Base-by-base conservation (phyloP, 1,139 yeast genomes). In the Geotrichum citri-aurantii region DNA sequence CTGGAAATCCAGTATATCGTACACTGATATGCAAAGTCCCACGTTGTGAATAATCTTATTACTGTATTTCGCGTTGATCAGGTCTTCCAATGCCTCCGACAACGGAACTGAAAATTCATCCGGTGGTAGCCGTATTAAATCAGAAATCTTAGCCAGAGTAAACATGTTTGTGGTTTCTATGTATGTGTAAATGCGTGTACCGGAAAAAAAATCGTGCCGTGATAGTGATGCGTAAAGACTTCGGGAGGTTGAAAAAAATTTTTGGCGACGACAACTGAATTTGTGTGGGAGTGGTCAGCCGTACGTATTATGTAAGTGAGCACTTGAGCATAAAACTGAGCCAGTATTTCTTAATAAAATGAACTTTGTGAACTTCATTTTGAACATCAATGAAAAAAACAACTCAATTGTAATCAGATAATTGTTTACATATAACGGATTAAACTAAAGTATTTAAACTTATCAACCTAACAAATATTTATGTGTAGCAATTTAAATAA, bases 41-140 rank as follows among this genome's bases (percentile, higher is more conserved):
- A 91, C 77, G 67, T 87, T 87, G 60, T 86, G 86, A 55, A 93
- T 81, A 60, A 93, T 76, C 60, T 68, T 87, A 74, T 93, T 92
- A 60, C 96, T 83, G 69, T 85, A 91, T 72, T 92, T 93, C 65
- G 81, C 81, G 72, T 91, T 89, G 65, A 95, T 80, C 68, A 91
- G 96, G 65, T 88, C 88, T 55, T 83, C 81, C 53, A 93, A 78
- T 2, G 96, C 87, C 57, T 81, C 83, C 59, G 81, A 80, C 21
- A 87, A 80, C 21, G 92, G 89, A 53, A 83, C 76, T 66, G 84
- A 81, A 75, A 93, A 91, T 57, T 89, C 80, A 65, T 85, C 88
- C 1, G 99, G 98, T 11, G 95, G 93, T 53, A 95, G 81, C 66
- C 96, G 83, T 65, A 93, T 85, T 64, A 93, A 79, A 73, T 93